phyloP scores from a whole-genome alignment of 371 early-diverging fungal genomes.

The Umbelopsis sp. region DNA sequence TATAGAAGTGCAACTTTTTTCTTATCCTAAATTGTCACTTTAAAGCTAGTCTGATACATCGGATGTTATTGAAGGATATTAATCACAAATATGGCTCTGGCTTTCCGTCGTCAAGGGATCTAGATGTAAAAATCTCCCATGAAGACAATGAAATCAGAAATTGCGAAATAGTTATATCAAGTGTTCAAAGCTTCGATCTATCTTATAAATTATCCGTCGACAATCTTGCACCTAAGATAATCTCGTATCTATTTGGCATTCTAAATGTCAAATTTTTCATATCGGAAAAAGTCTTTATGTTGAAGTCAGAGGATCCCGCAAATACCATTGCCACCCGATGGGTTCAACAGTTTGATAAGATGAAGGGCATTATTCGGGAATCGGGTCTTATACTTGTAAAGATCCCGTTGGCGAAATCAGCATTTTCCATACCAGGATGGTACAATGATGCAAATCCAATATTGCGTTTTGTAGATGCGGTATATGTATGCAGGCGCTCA shows the following conservation, averaged over 20 bases:
- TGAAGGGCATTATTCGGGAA: not conserved
- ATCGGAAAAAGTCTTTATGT: not conserved
- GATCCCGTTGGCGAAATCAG: not conserved
- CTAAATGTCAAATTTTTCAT: not conserved
- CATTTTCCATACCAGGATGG: not conserved
- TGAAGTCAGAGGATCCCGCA: not conserved
- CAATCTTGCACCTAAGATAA: too few species aligned
- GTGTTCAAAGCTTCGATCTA: too few species aligned
- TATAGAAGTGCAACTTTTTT: too few species aligned
- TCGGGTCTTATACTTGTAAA: not conserved
- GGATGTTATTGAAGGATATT: too few species aligned
- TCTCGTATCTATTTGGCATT: not conserved
- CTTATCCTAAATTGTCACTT: too few species aligned
- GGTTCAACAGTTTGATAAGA: not conserved
- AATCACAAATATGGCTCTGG: not conserved
- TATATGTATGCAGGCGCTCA: not conserved
- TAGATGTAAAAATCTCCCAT: not conserved
- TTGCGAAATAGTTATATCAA: too few species aligned
- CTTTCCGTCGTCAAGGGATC: not conserved
- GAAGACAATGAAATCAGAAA: not conserved
- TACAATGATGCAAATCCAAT: not conserved
- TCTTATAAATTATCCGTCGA: too few species aligned
- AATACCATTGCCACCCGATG: not conserved
- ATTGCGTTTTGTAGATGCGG: not conserved
- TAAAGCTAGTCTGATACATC: too few species aligned